Conservation (phyloP, 1,284 basidiomycete genomes). For the Trichosporon sp. region DNA sequence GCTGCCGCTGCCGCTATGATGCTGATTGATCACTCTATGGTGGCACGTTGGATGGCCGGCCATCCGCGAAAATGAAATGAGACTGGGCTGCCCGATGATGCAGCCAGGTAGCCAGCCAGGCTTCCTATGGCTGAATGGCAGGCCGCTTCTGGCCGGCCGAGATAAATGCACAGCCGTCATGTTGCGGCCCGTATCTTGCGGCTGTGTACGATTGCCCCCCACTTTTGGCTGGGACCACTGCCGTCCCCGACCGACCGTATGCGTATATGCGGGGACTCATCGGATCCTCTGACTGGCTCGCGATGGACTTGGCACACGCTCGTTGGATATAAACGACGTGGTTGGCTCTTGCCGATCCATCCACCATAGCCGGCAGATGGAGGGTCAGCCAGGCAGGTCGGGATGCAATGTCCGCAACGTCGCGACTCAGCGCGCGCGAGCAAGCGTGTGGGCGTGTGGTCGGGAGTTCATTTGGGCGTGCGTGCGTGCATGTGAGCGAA, state of each 20-base stretch:
- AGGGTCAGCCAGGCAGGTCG: background rate
- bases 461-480: no score
- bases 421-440: background rate
- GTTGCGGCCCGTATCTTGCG: background rate
- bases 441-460: no score
- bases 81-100: background rate
- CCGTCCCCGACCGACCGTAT: background rate
- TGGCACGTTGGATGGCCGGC: no score
- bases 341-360: background rate
- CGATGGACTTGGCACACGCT: background rate
- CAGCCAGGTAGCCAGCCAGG: no score
- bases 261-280: background rate
- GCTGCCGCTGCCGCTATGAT: no score
- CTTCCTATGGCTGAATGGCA: no score
- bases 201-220: background rate
- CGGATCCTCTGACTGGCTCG: background rate
- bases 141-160: constrained; percentile 2
- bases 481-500: no score
- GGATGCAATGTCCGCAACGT: background rate
- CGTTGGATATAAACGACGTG: background rate
- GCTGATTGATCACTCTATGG: no score
- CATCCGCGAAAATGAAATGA: background rate
- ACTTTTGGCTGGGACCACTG: background rate
- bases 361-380: background rate
- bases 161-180: constrained; percentile 1